phyloP scores from a whole-genome alignment of 495 filamentous ascomycete species.

The Penicillium steckii region DNA sequence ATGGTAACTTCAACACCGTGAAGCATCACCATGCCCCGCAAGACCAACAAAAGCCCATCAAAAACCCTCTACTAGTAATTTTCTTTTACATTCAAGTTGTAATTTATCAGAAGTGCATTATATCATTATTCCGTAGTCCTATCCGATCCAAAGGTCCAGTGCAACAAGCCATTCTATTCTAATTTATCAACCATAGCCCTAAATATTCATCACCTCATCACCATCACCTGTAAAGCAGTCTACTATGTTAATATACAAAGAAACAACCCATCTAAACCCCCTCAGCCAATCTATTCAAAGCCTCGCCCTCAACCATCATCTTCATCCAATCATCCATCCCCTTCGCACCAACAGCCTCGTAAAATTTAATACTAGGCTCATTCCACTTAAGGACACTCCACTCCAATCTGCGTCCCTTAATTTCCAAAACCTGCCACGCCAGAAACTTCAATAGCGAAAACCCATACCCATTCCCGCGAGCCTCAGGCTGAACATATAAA shows the following conservation, averaged over 20 bases:
- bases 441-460: slow-evolving; percentile 70
- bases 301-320: slow-evolving; percentile 82
- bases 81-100: too few species aligned
- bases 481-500: slow-evolving; percentile 72
- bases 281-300: slow-evolving; percentile 57
- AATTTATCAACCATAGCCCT: too few species aligned
- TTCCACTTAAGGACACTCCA: slow-evolving; percentile 95
- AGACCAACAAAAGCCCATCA: too few species aligned
- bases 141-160: too few species aligned
- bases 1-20: too few species aligned
- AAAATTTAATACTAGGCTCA: slow-evolving; percentile 84
- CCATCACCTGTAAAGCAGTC: neutral
- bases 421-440: slow-evolving; percentile 67
- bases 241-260: neutral
- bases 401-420: slow-evolving; percentile 75
- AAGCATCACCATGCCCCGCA: too few species aligned
- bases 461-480: slow-evolving; percentile 76
- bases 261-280: slow-evolving; percentile 2
- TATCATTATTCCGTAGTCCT: too few species aligned
- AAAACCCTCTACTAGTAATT: too few species aligned
- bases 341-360: slow-evolving; percentile 74
- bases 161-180: too few species aligned
- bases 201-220: neutral
- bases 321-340: slow-evolving; percentile 84
- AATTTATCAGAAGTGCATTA: too few species aligned